Evolutionary conservation across 495 filamentous ascomycete species (phyloP), one percentile per base, ranked within the genome.

Genomic region (Rostrohypoxylon terebratum): DNA sequence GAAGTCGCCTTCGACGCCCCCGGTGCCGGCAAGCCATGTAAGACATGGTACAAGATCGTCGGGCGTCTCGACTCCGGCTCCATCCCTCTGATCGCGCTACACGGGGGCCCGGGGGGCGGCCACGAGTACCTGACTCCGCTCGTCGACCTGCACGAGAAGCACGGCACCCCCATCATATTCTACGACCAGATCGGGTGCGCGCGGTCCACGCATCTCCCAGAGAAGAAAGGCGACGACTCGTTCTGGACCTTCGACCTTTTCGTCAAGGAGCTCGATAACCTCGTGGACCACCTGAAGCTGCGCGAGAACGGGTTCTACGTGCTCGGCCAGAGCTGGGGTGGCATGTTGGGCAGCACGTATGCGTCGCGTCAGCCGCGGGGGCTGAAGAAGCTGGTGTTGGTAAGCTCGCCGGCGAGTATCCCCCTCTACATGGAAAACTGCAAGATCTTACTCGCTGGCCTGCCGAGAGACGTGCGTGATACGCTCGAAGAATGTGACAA

Each of bases 101-200:
- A 86, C 67, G 84, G 85, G 48, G 85, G 85, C 2, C 86, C 86
- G 1, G 85, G 86, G 10, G 80, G 76, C 7, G 76, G 77, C 13
- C 81, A 85, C 63, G 74, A 81, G 25, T 86, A 85, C 74, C 75
- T 87, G 3, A 75, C 77, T 2, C 78, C 83, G 0, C 67, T 85
- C n/a, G 65, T 63, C 3, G 79, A 85, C 21, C 68, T 85, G 7
- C 66, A 77, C 61, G 28, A 68, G 31, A 65, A 79, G 33, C 73
- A 82, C 55, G 71, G 70, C 53, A 81, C 81, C 33, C 83, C 86
- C 4, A 73, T 87, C n/a, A 75, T 89, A 10, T 75, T 88, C 68
- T 89, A 89, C 66, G 85, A 88, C 72, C 86, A 88, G 66, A 68
- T 89, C 45, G 85, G 86, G 31, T 85, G 82, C 73, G 86, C 85